phyloP scores from a whole-genome alignment of 495 filamentous ascomycete genomes.

The Talaromyces wortmannii region DNA sequence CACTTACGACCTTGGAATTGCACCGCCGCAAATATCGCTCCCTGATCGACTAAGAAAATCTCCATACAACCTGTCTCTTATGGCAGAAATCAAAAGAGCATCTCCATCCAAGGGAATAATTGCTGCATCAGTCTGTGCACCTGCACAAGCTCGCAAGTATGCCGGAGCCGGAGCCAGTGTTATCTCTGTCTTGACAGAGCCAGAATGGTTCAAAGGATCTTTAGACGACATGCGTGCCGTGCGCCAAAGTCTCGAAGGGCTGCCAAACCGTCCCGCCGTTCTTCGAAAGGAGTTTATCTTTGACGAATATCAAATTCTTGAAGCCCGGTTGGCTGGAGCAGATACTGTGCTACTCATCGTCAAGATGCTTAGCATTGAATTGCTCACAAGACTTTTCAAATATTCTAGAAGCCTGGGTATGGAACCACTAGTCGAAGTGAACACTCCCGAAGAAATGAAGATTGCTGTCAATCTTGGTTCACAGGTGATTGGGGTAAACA shows the following conservation, averaged over 20 bases:
- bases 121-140: slow-evolving; percentile 76
- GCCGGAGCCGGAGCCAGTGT: slow-evolving; percentile 91
- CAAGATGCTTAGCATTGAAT: slow-evolving; percentile 82
- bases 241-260: slow-evolving; percentile 76
- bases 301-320: slow-evolving; percentile 95
- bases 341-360: slow-evolving; percentile 96
- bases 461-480: slow-evolving; percentile 79
- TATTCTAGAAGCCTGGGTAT: slow-evolving; percentile 90
- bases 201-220: slow-evolving; percentile 97
- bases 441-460: slow-evolving; percentile 88
- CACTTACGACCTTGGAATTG: slow-evolving; percentile 72
- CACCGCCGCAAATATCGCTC: slow-evolving; percentile 81
- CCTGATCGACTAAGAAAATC: slow-evolving; percentile 71
- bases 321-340: slow-evolving; percentile 87
- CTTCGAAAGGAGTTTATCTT: slow-evolving; percentile 97
- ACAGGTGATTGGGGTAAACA: slow-evolving; percentile 97
- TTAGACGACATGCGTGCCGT: slow-evolving; percentile 90
- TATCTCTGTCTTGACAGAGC: slow-evolving; percentile 95
- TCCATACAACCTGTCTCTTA: slow-evolving; percentile 74
- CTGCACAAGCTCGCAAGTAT: slow-evolving; percentile 84
- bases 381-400: slow-evolving; percentile 72
- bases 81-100: slow-evolving; percentile 95
- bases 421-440: slow-evolving; percentile 97
- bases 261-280: slow-evolving; percentile 86
- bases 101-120: slow-evolving; percentile 97